Evolutionary conservation across 2,329 filamentous ascomycete genomes (phyloP).

Genomic region (Clonostachys byssicola): DNA sequence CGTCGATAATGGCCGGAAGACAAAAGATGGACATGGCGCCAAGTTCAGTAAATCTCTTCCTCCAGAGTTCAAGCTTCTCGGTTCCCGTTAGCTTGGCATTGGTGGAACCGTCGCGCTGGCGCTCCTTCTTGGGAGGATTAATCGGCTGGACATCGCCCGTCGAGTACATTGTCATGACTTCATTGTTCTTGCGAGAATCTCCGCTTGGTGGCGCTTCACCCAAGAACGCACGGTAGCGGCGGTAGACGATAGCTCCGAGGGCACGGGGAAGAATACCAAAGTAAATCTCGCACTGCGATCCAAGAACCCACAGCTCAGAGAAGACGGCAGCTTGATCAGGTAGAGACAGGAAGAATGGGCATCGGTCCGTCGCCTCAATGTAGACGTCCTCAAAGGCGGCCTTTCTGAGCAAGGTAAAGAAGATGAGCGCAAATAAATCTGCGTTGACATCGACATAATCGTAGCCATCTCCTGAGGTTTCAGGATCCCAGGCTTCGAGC

Average conservation of each 20-base stretch:
- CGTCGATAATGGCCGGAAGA: conserved; percentile 58
- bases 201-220: conserved; percentile 14
- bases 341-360: conserved; percentile 56
- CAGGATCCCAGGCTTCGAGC: conserved; percentile 19
- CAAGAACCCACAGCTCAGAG: conserved; percentile 58
- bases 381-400: conserved; percentile 59
- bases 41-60: conserved; percentile 33
- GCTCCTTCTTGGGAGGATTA: neutral
- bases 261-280: conserved; percentile 49
- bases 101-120: neutral
- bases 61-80: conserved; percentile 8
- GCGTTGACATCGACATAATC: conserved; percentile 34
- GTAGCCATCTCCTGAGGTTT: conserved; percentile 9
- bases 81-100: conserved; percentile 3
- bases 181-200: conserved; percentile 12
- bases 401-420: conserved; percentile 53
- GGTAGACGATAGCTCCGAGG: conserved; percentile 36
- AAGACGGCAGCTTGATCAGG: conserved; percentile 61
- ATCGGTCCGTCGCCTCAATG: conserved; percentile 57
- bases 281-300: conserved; percentile 59
- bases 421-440: conserved; percentile 51
- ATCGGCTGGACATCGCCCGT: conserved; percentile 14
- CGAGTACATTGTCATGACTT: conserved; percentile 26
- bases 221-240: conserved; percentile 19
- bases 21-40: conserved; percentile 59